Base-by-base conservation (phyloP, 164 flowering plant genomes). In the Vitis rupestris region DNA sequence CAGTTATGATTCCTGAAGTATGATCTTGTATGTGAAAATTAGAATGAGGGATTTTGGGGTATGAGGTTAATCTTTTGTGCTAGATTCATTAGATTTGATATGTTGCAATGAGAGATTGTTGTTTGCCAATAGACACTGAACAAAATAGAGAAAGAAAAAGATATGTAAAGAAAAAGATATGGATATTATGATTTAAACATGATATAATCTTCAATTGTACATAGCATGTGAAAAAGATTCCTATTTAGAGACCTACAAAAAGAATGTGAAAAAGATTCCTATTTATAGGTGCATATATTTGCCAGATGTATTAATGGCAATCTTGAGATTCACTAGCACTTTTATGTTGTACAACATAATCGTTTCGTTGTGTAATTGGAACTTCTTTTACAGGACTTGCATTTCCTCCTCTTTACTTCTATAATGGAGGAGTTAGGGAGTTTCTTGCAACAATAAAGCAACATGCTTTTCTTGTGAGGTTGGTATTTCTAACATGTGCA, bases 381-480 rank as follows among this genome's bases (percentile, higher is more conserved):
- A n/a, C 9, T 4, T 65, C 13, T 54, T 73, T 65, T 76, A 63
- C 87, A 96, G 99, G 99, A 52, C 90, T 96, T 74, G 99, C 99
- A 68, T 90, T 74, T 81, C 97, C 99, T 69, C 95, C 98, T 65
- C 93, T 96, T 56, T 96, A 93, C 79, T 96, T 96, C 80, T 96
- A 96, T 75, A 93, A 85, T 83, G 98, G 99, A 75, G 99, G 99
- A 70, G 95, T 93, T 15, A 81, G 86, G 59, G 99, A 96, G 80
- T 92, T 96, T 69, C 86, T 96, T 63, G 95, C 94, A 52, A 84
- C 90, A 50, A 65, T 89, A 74, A 96, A 92, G 78, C 97, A 89
- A 72, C 91, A 96, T 81, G 87, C 82, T 70, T 80, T 79, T 76
- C 83, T 96, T 77, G 88, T 84, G 69, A 93, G 99, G 99, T 93